These are phyloP conservation scores for Gamsiella multidivaricata DNA, from an alignment of 192 early-diverging fungal species.

Conservation along the genomic window DNA sequence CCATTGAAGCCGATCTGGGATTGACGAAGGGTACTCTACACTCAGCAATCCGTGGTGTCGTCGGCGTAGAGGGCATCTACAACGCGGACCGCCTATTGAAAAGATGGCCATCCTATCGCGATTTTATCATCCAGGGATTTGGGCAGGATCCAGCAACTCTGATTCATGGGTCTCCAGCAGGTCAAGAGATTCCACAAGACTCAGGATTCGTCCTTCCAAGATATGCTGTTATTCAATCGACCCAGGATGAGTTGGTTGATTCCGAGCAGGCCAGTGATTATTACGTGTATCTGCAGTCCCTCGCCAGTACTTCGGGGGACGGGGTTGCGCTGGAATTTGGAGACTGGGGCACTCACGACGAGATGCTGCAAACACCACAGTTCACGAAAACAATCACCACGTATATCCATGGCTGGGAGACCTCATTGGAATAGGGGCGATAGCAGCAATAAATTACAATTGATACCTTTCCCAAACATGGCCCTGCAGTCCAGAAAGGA, in stretches of 20 bases:
- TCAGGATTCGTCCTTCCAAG: constrained; percentile 38
- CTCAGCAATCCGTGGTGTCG: constrained; percentile 62
- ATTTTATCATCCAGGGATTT: constrained; percentile 83
- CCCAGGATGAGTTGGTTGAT: constrained; percentile 76
- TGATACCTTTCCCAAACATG: not conserved
- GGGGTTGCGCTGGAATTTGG: constrained; percentile 39
- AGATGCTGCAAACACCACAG: constrained; percentile 44
- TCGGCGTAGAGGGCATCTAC: constrained; percentile 90
- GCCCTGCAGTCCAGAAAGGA: no score
- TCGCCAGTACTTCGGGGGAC: constrained; percentile 11
- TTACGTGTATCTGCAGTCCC: constrained; percentile 38
- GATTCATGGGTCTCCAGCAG: constrained; percentile 60
- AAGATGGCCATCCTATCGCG: constrained; percentile 72
- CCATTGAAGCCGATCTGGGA: constrained; percentile 20
- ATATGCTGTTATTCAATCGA: constrained; percentile 74
- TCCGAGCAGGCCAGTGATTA: constrained; percentile 64
- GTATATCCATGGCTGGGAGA: constrained; percentile 18
- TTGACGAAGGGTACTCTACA: constrained; percentile 26
- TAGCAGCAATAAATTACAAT: not conserved
- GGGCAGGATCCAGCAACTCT: constrained; percentile 52
- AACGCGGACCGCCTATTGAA: constrained; percentile 73
- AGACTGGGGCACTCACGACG: constrained; percentile 48
- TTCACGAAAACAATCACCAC: constrained; percentile 31
- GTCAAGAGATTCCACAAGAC: not conserved
- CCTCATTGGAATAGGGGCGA: no score